Evolutionary conservation across 345 rosid genomes (phyloP), one percentile per base, ranked within the genome.

Genomic region (Abelmoschus esculentus): DNA sequence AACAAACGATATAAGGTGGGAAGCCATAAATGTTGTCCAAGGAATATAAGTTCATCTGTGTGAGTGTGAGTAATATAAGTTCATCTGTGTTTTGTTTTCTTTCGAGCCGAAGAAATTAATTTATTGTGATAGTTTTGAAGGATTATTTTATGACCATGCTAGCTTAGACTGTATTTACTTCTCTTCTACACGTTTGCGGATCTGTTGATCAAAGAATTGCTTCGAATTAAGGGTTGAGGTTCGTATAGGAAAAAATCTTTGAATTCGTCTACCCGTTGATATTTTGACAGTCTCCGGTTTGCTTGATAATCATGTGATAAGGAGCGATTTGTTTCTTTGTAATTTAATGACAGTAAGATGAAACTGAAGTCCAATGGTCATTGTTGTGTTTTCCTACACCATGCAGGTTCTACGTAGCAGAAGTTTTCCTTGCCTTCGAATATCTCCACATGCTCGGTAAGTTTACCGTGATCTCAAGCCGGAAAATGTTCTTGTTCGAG

Each of bases 361-460:
- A 50, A 67, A 67, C 15, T 14, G 50, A 8, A 9, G 32, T 53
- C 53, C 26, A 34, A 28, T 38, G 22, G 26, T 58, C 53, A 70
- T 44, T 29, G 66, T 28, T 36, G 40, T 36, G 8, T 36, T 36
- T 36, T 36, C 40, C 40, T 71, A 61, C n/a, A 40, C 46, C 26
- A 4, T 77, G 75, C 86, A 90, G 96, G 80, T 90, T 90, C 75
- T 90, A 90, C 69, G 81, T 86, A 2, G 96, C 93, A 0, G 96
- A 90, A 77, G 78, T 90, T 60, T 90, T 90, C 46, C 93, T 90
- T 60, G 88, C 96, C 67, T 57, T 90, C 76, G 96, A 90, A 38
- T 90, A 90, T 74, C 89, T 90, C 53, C 96, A 90, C 76, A 90
- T 90, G 96, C 90, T 90, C 0, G 96, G 96, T 47, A 86, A 88